Base-by-base conservation (phyloP, 768 basidiomycete species). In the Tulasnella sp. region DNA sequence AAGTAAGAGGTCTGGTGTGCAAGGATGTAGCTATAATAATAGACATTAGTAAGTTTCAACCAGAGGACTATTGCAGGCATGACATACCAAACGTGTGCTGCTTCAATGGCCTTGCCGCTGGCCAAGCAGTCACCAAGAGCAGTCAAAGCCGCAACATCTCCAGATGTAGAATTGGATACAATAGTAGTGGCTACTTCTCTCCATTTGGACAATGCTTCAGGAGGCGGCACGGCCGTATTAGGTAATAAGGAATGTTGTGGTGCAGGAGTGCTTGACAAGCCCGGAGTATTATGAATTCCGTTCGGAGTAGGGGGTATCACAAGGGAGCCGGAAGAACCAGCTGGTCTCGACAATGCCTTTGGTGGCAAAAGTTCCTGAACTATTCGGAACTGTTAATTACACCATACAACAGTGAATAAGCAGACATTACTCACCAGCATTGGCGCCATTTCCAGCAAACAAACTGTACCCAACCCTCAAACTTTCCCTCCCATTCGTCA, bases 71-170 rank as follows among this genome's bases (percentile, higher is more conserved):
- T 20, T 32, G 4, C 5, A 48, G 22, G 49, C 28, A 9, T 4
- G 33, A 68, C 81, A 56, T 60, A 96, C 93, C 95, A 99, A 53
- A 72, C 77, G 70, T 98, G 92, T 20, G 90, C 89, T 15, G 91
- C 90, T 58, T 91, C 83, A 7, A 77, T 65, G 67, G 85, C 79
- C 29, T 82, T 73, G 57, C 81, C 78, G 4, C 75, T 69, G 12
- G 69, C 62, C n/a, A 99, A 70, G 57, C 77, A 78, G 61, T 93
- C 88, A 33, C 91, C 93, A 1, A 99, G 72, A 12, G 83, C 75
- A 25, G 87, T 84, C 48, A 98, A 61, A 13, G 86, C 79, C 10
- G 79, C 73, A 0, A 82, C 79, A 41, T 78, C 74, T 50, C 91
- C 86, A 69, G 73, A 58, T 77, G 64, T n/a, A 78, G 76, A 47